These are phyloP conservation scores for Termitomyces sp. DNA, from an alignment of 768 basidiomycete genomes.

Conservation along the genomic window DNA sequence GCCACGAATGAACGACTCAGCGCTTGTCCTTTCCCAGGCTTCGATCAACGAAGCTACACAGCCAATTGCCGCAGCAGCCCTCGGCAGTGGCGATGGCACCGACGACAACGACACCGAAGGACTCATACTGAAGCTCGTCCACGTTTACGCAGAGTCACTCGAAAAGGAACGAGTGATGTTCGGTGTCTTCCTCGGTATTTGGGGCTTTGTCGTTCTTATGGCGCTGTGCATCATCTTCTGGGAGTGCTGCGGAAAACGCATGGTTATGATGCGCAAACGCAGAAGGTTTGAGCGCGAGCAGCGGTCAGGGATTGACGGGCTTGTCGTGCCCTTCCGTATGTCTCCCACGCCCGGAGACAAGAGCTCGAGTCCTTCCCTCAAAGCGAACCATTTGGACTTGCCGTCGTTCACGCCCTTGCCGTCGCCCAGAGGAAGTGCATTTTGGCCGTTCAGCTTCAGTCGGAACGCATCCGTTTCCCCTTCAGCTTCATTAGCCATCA, in stretches of 20 bases:
- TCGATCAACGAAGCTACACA: slow-evolving; percentile 67
- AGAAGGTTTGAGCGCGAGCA: slow-evolving; percentile 48
- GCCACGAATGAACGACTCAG: slow-evolving; percentile 67
- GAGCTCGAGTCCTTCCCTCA: slow-evolving; percentile 5
- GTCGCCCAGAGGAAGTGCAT: slow-evolving; percentile 26
- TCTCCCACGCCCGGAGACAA: slow-evolving; percentile 11
- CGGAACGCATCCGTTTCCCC: slow-evolving; percentile 18
- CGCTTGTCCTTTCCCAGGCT: slow-evolving; percentile 70
- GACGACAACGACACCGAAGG: slow-evolving; percentile 37
- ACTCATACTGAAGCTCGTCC: slow-evolving; percentile 67
- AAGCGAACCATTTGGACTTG: slow-evolving; percentile 20
- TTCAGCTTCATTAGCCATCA: slow-evolving; percentile 32
- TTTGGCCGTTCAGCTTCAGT: slow-evolving; percentile 29
- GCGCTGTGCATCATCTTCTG: slow-evolving; percentile 65
- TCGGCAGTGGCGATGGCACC: slow-evolving; percentile 49
- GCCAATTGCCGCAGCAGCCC: slow-evolving; percentile 81
- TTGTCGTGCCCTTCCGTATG: slow-evolving; percentile 30
- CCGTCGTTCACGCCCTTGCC: slow-evolving; percentile 49
- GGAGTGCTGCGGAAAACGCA: slow-evolving; percentile 54
- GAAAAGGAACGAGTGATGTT: slow-evolving; percentile 85
- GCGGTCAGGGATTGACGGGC: slow-evolving; percentile 39
- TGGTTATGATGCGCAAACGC: slow-evolving; percentile 40
- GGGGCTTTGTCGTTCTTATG: slow-evolving; percentile 80
- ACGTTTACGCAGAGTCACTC: slow-evolving; percentile 64
- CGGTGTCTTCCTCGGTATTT: slow-evolving; percentile 73